Evolutionary conservation across 768 basidiomycete genomes (phyloP).

Genomic region (Lactarius tabidus): DNA sequence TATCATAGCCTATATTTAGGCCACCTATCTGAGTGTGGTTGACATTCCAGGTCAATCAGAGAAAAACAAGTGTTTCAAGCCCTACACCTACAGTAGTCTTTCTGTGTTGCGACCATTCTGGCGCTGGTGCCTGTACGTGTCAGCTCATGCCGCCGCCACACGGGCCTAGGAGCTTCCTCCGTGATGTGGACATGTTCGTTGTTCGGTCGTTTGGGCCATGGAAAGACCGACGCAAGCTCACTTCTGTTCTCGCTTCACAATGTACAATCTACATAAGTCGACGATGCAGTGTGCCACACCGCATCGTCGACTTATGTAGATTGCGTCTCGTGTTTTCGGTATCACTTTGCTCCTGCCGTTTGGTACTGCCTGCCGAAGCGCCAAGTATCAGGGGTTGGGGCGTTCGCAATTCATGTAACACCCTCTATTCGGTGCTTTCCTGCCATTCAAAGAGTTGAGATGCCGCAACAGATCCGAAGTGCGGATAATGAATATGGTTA

Average conservation of each 20-base stretch:
- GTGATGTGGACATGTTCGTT: neutral
- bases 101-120: neutral
- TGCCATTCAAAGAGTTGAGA: neutral
- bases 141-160: neutral
- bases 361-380: neutral
- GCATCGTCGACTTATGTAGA: no score
- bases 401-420: constrained; percentile 1
- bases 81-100: constrained; percentile 1
- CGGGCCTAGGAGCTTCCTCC: neutral
- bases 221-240: neutral
- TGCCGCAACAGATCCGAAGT: no score
- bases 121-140: neutral
- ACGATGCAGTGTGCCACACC: no score
- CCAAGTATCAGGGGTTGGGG: neutral
- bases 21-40: neutral
- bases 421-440: neutral
- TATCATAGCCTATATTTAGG: neutral
- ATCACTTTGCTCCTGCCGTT: neutral
- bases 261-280: neutral
- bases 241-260: neutral
- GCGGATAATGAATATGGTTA: no score
- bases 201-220: neutral
- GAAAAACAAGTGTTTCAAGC: neutral
- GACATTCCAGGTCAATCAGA: neutral
- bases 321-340: neutral